A percentile compares a stretch with the other conserved stretches of the same genome.
Evolutionary conservation across 2,329 filamentous ascomycete genomes (phyloP).

Genomic region (Orbilia blumenaviensis): DNA sequence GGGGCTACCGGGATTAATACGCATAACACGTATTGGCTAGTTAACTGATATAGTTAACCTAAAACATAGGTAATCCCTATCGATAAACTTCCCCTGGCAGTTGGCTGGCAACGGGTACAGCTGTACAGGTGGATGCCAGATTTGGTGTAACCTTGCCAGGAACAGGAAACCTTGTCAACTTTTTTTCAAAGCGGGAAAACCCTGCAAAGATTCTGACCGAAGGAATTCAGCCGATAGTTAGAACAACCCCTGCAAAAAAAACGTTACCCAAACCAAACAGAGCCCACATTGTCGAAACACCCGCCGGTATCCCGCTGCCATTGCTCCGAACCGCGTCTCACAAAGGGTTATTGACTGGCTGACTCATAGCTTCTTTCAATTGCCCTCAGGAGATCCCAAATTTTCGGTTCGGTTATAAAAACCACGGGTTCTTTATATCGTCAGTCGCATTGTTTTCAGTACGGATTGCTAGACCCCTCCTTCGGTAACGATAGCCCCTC

Average conservation of each 20-base stretch:
- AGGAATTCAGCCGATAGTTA: slow-evolving; percentile 1
- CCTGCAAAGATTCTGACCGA: not conserved
- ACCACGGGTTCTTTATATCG: not conserved
- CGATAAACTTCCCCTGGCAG: too few species aligned
- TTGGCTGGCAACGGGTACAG: too few species aligned
- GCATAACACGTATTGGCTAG: too few species aligned
- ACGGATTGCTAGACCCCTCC: not conserved
- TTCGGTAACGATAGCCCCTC: not conserved
- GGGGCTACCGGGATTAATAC: too few species aligned
- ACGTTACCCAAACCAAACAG: too few species aligned
- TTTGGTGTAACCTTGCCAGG: slow-evolving; percentile 4
- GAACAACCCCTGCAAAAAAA: not conserved
- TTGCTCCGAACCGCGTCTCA: not conserved
- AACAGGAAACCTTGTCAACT: slow-evolving; percentile 3
- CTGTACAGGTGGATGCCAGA: not conserved
- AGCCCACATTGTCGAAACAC: not conserved
- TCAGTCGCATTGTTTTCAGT: slow-evolving; percentile 6
- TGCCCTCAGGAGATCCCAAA: too few species aligned
- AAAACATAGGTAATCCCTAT: too few species aligned
- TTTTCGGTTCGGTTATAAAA: not conserved
- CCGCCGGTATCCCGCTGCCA: slow-evolving; percentile 7
- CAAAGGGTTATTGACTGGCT: not conserved
- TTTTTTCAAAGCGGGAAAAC: not conserved
- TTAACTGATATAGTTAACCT: too few species aligned
- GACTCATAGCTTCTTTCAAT: slow-evolving; percentile 2